A percentile compares a stretch with the other conserved stretches of the same genome.
Conservation (phyloP, 768 basidiomycete genomes). For the Boletus rufocinnamomeus region DNA sequence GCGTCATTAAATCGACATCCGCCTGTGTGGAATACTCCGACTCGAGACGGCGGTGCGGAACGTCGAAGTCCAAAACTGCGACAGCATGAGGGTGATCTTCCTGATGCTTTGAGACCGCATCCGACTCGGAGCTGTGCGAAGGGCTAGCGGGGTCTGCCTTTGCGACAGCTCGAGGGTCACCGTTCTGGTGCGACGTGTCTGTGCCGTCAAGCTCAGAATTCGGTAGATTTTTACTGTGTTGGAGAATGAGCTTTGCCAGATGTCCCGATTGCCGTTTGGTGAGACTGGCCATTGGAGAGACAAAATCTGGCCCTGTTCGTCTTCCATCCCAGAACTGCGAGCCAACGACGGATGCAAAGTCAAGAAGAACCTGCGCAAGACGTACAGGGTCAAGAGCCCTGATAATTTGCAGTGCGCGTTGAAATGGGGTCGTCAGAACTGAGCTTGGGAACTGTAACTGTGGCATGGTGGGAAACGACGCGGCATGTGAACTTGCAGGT, state of each 20-base stretch:
- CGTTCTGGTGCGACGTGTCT: background rate
- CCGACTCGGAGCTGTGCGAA: background rate
- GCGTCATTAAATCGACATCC: slow-evolving; percentile 15
- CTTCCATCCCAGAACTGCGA: slow-evolving; percentile 26
- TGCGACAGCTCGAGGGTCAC: background rate
- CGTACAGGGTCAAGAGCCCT: slow-evolving; percentile 10
- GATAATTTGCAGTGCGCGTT: slow-evolving; percentile 5
- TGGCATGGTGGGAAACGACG: background rate
- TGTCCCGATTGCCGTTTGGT: slow-evolving; percentile 21
- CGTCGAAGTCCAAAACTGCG: slow-evolving; percentile 16
- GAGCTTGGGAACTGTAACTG: too few species aligned
- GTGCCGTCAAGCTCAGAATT: background rate
- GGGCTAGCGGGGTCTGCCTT: background rate
- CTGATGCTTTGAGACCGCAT: background rate
- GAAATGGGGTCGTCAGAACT: background rate
- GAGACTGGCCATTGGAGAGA: slow-evolving; percentile 23
- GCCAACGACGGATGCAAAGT: slow-evolving; percentile 15
- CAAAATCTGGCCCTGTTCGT: slow-evolving; percentile 23
- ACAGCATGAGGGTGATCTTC: slow-evolving; percentile 5
- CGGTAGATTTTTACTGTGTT: slow-evolving; percentile 11
- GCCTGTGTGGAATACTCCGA: slow-evolving; percentile 15
- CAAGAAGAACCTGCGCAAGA: slow-evolving; percentile 17
- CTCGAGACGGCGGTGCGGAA: background rate
- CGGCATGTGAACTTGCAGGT: too few species aligned
- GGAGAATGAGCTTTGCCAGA: slow-evolving; percentile 17